Evolutionary conservation across 208 protist species (phyloP).

Genomic region (Crithidia fasciculata): DNA sequence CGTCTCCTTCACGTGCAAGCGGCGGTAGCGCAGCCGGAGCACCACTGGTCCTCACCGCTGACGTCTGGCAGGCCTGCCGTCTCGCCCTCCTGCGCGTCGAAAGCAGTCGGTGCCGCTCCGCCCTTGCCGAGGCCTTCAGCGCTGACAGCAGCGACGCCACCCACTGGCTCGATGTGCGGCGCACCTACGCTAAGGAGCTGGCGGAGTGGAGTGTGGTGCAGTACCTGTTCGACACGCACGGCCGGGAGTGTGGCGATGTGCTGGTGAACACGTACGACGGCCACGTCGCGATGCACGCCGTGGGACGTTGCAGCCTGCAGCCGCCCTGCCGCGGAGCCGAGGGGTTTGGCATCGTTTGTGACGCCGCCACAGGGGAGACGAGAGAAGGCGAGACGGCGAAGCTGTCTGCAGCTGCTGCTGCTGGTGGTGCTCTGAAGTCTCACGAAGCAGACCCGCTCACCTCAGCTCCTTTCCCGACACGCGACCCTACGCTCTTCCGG

Average conservation of each 20-base stretch:
- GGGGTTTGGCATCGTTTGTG: too few species aligned
- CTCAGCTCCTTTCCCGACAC: constrained; percentile 62
- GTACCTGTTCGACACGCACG: constrained; percentile 73
- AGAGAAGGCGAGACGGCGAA: too few species aligned
- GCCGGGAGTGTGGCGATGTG: constrained; percentile 62
- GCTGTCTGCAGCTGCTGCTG: background rate
- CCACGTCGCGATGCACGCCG: constrained; percentile 69
- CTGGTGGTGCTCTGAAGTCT: too few species aligned
- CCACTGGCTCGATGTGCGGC: constrained; percentile 62
- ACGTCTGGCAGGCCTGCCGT: constrained; percentile 30
- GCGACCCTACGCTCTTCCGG: constrained; percentile 74
- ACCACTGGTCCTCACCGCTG: constrained; percentile 12
- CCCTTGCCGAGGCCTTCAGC: constrained; percentile 56
- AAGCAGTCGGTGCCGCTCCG: constrained; percentile 41
- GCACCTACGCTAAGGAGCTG: constrained; percentile 69
- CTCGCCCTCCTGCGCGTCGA: constrained; percentile 53
- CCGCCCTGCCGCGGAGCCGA: too few species aligned
- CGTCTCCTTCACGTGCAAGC: background rate
- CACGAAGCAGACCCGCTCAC: constrained; percentile 17
- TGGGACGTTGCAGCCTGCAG: constrained; percentile 73
- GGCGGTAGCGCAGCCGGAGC: background rate
- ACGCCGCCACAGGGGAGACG: too few species aligned
- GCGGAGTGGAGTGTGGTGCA: constrained; percentile 85
- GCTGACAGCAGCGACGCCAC: constrained; percentile 48
- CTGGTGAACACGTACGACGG: constrained; percentile 75